Evolutionary conservation across 225 moss, liverwort and hornwort genomes (phyloP), one percentile per base, ranked within the genome.

Genomic region (Pseudisothecium myosuroides): DNA sequence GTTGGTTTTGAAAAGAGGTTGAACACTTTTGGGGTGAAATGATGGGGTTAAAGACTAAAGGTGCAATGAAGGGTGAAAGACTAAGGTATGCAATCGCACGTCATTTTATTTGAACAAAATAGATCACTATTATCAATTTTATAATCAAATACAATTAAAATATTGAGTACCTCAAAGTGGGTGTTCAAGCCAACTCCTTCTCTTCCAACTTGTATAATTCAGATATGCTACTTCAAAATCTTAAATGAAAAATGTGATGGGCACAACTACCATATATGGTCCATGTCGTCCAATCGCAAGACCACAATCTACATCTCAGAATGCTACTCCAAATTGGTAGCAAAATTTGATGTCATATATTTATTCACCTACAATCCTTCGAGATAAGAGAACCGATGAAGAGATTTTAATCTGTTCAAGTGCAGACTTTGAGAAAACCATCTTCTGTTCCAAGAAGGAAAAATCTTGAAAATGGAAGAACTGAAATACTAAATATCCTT

Each of bases 381-480:
- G 29, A 87, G 81, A 87, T 20, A 87, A 76, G 21, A 39, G 41
- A 87, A 67, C 4, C 5, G 47, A 76, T 31, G 23, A 43, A 76
- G 50, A 79, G 34, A 73, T 24, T 23, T 2, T 19, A 63, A 82
- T 77, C 45, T n/a, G 9, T 73, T 93, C 89, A 97, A 34, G 92
- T 90, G 90, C 94, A 96, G 60, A 96, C 85, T 88, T 95, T 97
- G 76, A 95, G 85, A 89, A 88, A 92, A 87, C 94, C 95, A 83
- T 95, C 95, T 41, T 96, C 94, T 50, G 93, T 95, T 87, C 94
- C 94, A 58, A 95, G 36, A 64, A 96, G 88, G 75, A 95, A 95
- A 45, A 94, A 86, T 77, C 91, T 92, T 76, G 94, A 96, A 84
- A 92, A 96, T 50, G 95, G 96, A 87, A 95, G 91, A 64, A 95